phyloP scores from a whole-genome alignment of 2,329 filamentous ascomycete species.

The Lasiodiplodia hormozganensis region DNA sequence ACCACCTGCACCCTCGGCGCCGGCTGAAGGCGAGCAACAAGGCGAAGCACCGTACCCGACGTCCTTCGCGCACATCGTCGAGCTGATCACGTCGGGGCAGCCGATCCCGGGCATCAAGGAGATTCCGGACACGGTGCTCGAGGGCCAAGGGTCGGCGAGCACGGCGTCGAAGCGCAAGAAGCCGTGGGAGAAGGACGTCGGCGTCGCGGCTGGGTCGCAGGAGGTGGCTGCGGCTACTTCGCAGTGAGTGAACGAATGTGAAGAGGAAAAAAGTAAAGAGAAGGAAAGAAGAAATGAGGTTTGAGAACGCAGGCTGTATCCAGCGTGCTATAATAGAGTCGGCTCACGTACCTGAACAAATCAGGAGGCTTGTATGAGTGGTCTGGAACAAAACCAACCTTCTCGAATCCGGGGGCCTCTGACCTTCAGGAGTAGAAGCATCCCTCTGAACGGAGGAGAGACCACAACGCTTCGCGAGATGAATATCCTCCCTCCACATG shows the following conservation, averaged over 20 bases:
- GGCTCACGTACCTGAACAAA: too few species aligned
- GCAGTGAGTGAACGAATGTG: not conserved
- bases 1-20: too few species aligned
- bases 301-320: not conserved
- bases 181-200: slow-evolving; percentile 73
- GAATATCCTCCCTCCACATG: too few species aligned
- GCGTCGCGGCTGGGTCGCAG: not conserved
- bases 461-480: too few species aligned
- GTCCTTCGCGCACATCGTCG: slow-evolving; percentile 84
- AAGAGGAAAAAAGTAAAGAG: not conserved
- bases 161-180: slow-evolving; percentile 64
- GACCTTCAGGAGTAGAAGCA: too few species aligned
- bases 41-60: slow-evolving; percentile 73
- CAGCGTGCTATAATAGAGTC: too few species aligned
- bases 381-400: not conserved
- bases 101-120: slow-evolving; percentile 87
- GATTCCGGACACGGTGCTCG: slow-evolving; percentile 80
- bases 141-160: slow-evolving; percentile 68
- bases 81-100: slow-evolving; percentile 81
- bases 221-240: not conserved
- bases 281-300: not conserved
- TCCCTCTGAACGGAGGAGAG: too few species aligned
- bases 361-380: not conserved
- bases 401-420: too few species aligned
- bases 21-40: not conserved